phyloP scores from a whole-genome alignment of 2,329 filamentous ascomycete genomes.

The Aspergillus costaricaensis region DNA sequence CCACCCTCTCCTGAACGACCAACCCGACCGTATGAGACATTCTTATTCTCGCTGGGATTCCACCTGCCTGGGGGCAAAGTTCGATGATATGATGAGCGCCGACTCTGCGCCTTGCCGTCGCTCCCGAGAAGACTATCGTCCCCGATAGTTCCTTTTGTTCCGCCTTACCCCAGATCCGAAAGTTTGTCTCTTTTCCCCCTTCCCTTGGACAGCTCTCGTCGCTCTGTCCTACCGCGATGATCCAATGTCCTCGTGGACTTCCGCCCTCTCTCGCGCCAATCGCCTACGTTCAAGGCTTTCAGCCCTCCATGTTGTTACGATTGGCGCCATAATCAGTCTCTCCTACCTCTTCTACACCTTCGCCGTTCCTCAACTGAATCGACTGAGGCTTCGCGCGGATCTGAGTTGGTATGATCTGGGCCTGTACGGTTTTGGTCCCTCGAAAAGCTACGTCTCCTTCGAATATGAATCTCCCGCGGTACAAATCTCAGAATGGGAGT shows the following conservation, averaged over 20 bases:
- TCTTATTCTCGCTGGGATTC: not conserved
- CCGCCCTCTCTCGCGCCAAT: slow-evolving; percentile 6
- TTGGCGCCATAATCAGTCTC: slow-evolving; percentile 15
- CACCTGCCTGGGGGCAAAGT: not conserved
- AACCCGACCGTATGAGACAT: not conserved
- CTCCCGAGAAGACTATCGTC: not conserved
- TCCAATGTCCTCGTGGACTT: slow-evolving; percentile 23
- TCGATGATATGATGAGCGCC: not conserved
- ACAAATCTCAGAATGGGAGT: slow-evolving; percentile 26
- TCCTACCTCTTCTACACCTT: slow-evolving; percentile 24
- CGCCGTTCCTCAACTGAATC: slow-evolving; percentile 20
- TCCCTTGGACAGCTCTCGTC: not conserved
- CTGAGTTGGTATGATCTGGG: slow-evolving; percentile 34
- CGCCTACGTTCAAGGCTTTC: slow-evolving; percentile 13
- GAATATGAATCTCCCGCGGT: slow-evolving; percentile 30
- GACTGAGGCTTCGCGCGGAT: slow-evolving; percentile 20
- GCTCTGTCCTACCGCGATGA: slow-evolving; percentile 10
- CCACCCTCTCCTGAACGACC: not conserved
- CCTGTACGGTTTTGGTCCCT: slow-evolving; percentile 33
- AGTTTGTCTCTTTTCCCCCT: not conserved
- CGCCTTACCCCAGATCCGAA: not conserved
- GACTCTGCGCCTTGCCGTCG: not conserved
- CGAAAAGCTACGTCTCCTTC: slow-evolving; percentile 32
- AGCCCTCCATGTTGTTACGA: slow-evolving; percentile 5
- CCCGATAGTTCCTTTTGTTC: not conserved